phyloP scores from a whole-genome alignment of 148 eudicot species.

The Camellia granthamiana region DNA sequence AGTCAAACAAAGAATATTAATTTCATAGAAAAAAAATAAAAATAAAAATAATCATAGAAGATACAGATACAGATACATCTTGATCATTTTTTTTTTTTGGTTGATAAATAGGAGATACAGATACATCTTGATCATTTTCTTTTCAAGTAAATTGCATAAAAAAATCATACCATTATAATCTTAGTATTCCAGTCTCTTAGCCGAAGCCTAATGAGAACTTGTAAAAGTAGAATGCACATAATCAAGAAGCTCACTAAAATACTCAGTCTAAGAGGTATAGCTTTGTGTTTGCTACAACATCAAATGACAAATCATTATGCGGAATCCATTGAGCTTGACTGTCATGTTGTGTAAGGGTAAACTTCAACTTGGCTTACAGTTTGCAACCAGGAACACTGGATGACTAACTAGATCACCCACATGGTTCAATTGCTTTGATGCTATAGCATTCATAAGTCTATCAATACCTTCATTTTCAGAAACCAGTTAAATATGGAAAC shows the following conservation, averaged over 20 bases:
- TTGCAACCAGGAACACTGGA: neutral
- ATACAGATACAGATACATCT: no score
- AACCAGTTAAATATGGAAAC: no score
- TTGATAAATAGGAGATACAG: no score
- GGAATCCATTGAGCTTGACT: neutral
- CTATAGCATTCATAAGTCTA: no score
- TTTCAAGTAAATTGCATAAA: no score
- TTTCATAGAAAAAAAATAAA: no score
- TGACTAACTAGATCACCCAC: neutral
- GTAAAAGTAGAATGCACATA: neutral
- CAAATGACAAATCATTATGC: neutral
- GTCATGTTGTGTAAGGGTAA: neutral
- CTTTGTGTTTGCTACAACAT: neutral
- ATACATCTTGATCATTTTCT: neutral
- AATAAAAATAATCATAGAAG: no score
- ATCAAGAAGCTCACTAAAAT: neutral
- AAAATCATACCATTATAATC: no score
- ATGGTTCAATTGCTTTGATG: conserved; percentile 5
- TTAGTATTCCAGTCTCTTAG: no score
- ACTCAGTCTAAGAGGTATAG: neutral
- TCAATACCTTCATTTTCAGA: no score
- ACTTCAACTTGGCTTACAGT: neutral
- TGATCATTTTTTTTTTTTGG: no score
- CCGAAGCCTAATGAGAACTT: neutral
- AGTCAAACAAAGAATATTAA: no score